These are phyloP conservation scores for Aspergillus arachidicola DNA, from an alignment of 2,329 filamentous ascomycete genomes.

Conservation along the genomic window DNA sequence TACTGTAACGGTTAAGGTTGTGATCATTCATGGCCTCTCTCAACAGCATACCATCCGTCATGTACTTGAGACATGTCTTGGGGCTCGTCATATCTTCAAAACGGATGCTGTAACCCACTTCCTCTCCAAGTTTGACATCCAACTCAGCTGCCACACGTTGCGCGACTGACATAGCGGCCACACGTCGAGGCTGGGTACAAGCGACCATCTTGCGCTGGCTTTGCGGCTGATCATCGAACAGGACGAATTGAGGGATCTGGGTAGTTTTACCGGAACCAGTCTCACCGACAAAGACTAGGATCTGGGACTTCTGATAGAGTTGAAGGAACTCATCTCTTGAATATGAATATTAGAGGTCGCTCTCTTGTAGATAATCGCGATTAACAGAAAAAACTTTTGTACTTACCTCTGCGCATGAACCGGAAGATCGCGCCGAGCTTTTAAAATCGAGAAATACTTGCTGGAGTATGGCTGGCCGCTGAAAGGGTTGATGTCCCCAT, in stretches of 20 bases:
- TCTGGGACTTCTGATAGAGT: slow-evolving; percentile 90
- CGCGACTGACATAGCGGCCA: slow-evolving; percentile 97
- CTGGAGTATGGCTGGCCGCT: slow-evolving; percentile 74
- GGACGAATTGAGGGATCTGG: slow-evolving; percentile 96
- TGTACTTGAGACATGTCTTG: slow-evolving; percentile 95
- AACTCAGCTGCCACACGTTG: slow-evolving; percentile 97
- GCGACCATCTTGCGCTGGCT: slow-evolving; percentile 84
- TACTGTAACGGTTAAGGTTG: slow-evolving; percentile 87
- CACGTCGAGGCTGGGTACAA: slow-evolving; percentile 95
- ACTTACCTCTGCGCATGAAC: slow-evolving; percentile 84
- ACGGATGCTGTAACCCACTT: slow-evolving; percentile 98
- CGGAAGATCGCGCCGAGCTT: slow-evolving; percentile 80
- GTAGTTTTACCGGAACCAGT: slow-evolving; percentile 99
- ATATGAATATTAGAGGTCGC: neutral
- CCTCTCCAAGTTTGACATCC: slow-evolving; percentile 87
- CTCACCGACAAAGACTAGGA: slow-evolving; percentile 97
- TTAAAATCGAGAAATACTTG: slow-evolving; percentile 87
- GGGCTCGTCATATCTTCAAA: slow-evolving; percentile 93
- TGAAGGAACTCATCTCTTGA: slow-evolving; percentile 84
- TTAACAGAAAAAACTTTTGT: neutral
- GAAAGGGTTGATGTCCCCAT: slow-evolving; percentile 83
- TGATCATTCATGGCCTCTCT: slow-evolving; percentile 96
- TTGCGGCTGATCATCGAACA: slow-evolving; percentile 94
- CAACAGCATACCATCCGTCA: slow-evolving; percentile 99
- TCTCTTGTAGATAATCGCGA: neutral